Evolutionary conservation across 352 stramenopile genomes (phyloP).

Genomic region (Poterioochromonas sp.): DNA sequence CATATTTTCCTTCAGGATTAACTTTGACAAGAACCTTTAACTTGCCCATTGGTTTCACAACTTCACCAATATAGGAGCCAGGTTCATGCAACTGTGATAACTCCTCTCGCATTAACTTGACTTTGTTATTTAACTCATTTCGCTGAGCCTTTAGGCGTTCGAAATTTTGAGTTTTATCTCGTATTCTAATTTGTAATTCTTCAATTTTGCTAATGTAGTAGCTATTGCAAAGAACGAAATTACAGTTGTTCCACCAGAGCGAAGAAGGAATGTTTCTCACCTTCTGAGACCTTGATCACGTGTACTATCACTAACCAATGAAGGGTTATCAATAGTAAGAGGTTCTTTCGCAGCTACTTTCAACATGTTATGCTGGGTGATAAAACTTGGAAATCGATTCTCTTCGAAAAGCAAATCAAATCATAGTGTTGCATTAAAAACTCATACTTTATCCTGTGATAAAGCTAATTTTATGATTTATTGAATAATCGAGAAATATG

Average conservation of each 20-base stretch:
- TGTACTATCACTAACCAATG: no score
- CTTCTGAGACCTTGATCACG: conserved; percentile 38
- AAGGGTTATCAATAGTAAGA: no score
- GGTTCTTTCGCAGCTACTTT: no score
- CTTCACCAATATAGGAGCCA: conserved; percentile 94
- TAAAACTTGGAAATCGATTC: no score
- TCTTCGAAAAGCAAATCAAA: no score
- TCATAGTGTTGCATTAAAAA: no score
- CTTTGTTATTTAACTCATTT: conserved; percentile 98
- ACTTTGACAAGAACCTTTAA: conserved; percentile 98
- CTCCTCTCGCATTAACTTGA: conserved; percentile 93
- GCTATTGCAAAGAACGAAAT: not conserved
- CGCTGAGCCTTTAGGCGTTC: conserved; percentile 93
- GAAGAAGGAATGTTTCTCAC: not conserved
- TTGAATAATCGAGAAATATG: no score
- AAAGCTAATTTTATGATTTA: no score
- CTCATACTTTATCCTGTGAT: no score
- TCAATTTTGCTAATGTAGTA: conserved; percentile 92
- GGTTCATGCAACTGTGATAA: conserved; percentile 95
- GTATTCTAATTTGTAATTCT: conserved; percentile 79
- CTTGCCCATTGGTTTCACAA: conserved; percentile 99
- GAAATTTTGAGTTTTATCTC: conserved; percentile 89
- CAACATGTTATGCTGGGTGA: no score
- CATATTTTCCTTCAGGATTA: conserved; percentile 97
- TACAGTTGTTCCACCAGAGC: no score